Base-by-base conservation (phyloP, 2,329 filamentous ascomycete genomes). In the Colletotrichum sp. region DNA sequence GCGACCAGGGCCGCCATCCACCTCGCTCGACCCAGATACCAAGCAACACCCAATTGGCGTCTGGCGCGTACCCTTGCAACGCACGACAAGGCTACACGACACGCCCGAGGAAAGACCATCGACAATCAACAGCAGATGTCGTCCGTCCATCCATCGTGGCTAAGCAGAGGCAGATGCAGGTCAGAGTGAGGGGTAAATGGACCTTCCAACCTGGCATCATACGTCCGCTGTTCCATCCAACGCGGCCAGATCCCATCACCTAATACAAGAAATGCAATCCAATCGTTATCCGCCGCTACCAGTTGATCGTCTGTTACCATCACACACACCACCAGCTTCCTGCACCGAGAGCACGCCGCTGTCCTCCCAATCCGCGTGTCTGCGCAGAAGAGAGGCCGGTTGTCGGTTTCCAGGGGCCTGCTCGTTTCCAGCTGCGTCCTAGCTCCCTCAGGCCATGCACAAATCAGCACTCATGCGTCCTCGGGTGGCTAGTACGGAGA, bases 141-240 rank as follows among this genome's bases (percentile, higher is more conserved):
- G 36, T 18, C 57, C 67, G 26, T 48, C 26, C 65, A 52, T 66
- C 16, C 66, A 70, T 70, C n/a, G 67, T 71, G 68, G 68, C 68
- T 65, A 52, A 71, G 59, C 59, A 52, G 12, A 52, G 12, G 43
- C 43, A 52, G 43, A 52, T 52, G 43, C 43, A 34, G 12, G 59
- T 60, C 34, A 36, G 28, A 34, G 32, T 73, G 73, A 75, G 73
- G 73, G 73, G 73, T 76, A 76, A 74, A 28, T 55, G 66, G 55
- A 39, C 59, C 43, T 75, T 73, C 70, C 72, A 72, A 72, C 39
- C 43, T 64, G 43, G 64, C 36, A 74, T 52, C 74, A 76, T 76
- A 69, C 59, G 69, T 52, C 70, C 59, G 43, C 59, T 34, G 48
- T 74, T 59, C 70, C 74, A 76, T 65, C 70, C 70, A 75, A 72